A percentile compares a stretch with the other conserved stretches of the same genome.
phyloP scores from a whole-genome alignment of 1,284 basidiomycete genomes.

The Somion occarium region DNA sequence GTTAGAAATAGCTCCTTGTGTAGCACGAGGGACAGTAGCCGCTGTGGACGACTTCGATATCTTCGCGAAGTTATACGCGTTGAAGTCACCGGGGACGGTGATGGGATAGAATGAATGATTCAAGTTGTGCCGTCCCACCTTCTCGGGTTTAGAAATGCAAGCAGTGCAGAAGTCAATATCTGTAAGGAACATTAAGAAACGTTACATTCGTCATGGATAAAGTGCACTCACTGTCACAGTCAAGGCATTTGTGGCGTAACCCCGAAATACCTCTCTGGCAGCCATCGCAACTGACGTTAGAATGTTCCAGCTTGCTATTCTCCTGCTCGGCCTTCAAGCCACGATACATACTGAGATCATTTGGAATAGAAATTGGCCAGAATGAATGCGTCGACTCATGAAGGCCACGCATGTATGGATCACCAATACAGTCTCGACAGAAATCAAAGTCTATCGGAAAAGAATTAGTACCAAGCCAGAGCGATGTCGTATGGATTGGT shows the following conservation, averaged over 20 bases:
- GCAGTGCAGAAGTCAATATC: slow-evolving; percentile 69
- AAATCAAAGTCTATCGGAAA: slow-evolving; percentile 4
- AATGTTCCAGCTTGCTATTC: slow-evolving; percentile 22
- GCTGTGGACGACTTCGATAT: slow-evolving; percentile 23
- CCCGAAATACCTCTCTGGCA: slow-evolving; percentile 51
- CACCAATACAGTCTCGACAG: slow-evolving; percentile 1
- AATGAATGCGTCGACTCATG: neutral
- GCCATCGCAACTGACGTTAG: slow-evolving; percentile 50
- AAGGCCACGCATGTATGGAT: neutral
- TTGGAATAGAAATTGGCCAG: slow-evolving; percentile 6
- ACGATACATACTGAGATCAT: slow-evolving; percentile 4
- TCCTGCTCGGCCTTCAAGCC: neutral
- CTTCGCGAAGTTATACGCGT: slow-evolving; percentile 42
- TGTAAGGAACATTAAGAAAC: slow-evolving; percentile 16
- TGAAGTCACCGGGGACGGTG: slow-evolving; percentile 41
- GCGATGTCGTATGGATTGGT: neutral
- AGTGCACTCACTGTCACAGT: slow-evolving; percentile 49
- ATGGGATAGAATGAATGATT: slow-evolving; percentile 65
- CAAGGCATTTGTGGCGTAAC: slow-evolving; percentile 63
- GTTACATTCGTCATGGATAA: neutral
- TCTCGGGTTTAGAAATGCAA: slow-evolving; percentile 36
- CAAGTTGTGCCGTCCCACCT: slow-evolving; percentile 13
- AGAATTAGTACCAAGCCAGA: neutral
- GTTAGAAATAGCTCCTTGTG: slow-evolving; percentile 25
- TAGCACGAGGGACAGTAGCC: neutral